Evolutionary conservation across 2,329 filamentous ascomycete genomes (phyloP), one percentile per base, ranked within the genome.

Genomic region (Ophiosphaerella narmari): DNA sequence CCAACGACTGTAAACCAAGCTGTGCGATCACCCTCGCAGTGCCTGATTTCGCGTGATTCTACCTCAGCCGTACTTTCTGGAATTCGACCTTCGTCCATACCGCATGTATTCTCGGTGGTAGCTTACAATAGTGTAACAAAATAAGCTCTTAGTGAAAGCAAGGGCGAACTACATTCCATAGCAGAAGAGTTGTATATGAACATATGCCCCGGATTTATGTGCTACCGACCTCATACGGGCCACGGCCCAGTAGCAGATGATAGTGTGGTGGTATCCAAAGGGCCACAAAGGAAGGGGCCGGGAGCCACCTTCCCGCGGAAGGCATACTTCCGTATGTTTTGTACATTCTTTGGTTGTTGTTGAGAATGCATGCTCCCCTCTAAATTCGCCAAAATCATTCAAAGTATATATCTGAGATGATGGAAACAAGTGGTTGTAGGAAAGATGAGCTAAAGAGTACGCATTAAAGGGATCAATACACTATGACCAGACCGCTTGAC

Each of bases 1-100:
- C 74, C 74, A 2, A 62, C 32, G 4, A 76, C 67, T 5, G 68
- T 71, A 6, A 73, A 56, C 71, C 68, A 75, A 13, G 70, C 55
- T 29, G 46, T 51, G 41, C 42, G 38, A 12, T 43, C 50, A 35
- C 57, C 57, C n/a, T 61, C 70, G 16, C 33, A 29, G 33, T 47
- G 42, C 31, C 59, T 58, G 62, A 41, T 14, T 26, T 46, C 13
- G 59, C 65, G 51, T 37, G 69, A 63, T 45, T 74, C 69, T 38
- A 59, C 47, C 33, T 59, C 54, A 3, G 35, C 48, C 34, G 41
- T 55, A 43, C 49, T 58, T n/a, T 57, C 45, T 26, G 57, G 48
- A 38, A 45, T 38, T 39, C 29, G 48, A 36, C 43, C 52, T 14
- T 55, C 46, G 46, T 34, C 49, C 39, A 43, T 38, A 21, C 18